Conservation (phyloP, 176 grass and related monocot species). For the Oryza rufipogon region DNA sequence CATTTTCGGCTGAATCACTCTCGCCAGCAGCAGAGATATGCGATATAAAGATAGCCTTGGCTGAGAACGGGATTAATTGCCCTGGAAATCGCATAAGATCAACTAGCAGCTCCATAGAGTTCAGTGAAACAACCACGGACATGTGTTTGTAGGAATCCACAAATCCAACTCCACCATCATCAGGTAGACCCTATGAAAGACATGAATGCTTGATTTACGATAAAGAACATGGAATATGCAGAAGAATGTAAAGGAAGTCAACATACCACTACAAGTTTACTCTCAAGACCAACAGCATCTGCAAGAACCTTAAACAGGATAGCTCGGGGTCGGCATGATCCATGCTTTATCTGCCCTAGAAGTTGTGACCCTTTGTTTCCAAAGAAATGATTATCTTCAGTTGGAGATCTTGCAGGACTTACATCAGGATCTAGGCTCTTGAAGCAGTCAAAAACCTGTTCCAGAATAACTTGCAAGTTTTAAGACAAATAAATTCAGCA, state of each 20-base stretch:
- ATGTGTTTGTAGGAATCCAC: slow-evolving; percentile 98
- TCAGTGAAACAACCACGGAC: slow-evolving; percentile 91
- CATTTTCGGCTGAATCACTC: slow-evolving; percentile 97
- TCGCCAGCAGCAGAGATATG: slow-evolving; percentile 94
- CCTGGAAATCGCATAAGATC: slow-evolving; percentile 99
- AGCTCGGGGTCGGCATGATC: slow-evolving; percentile 92
- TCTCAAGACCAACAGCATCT: slow-evolving; percentile 94
- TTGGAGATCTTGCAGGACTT: slow-evolving; percentile 73
- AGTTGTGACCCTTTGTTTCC: slow-evolving; percentile 86
- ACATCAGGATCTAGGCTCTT: slow-evolving; percentile 86
- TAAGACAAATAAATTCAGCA: slow-evolving; percentile 30
- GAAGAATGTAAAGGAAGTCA: slow-evolving; percentile 20
- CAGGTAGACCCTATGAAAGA: slow-evolving; percentile 78
- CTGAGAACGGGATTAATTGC: slow-evolving; percentile 93
- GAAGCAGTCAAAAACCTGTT: slow-evolving; percentile 99
- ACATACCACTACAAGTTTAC: slow-evolving; percentile 98
- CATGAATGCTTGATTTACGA: slow-evolving; percentile 7
- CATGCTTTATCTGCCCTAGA: slow-evolving; percentile 95
- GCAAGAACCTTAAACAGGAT: slow-evolving; percentile 99
- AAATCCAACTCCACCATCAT: slow-evolving; percentile 78
- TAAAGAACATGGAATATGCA: slow-evolving; percentile 19
- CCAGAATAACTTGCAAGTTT: slow-evolving; percentile 40
- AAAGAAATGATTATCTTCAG: slow-evolving; percentile 74
- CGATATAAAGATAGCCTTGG: slow-evolving; percentile 94
- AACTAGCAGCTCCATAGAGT: slow-evolving; percentile 93